Evolutionary conservation across 345 rosid genomes (phyloP).

Genomic region (Citrus hindsii): DNA sequence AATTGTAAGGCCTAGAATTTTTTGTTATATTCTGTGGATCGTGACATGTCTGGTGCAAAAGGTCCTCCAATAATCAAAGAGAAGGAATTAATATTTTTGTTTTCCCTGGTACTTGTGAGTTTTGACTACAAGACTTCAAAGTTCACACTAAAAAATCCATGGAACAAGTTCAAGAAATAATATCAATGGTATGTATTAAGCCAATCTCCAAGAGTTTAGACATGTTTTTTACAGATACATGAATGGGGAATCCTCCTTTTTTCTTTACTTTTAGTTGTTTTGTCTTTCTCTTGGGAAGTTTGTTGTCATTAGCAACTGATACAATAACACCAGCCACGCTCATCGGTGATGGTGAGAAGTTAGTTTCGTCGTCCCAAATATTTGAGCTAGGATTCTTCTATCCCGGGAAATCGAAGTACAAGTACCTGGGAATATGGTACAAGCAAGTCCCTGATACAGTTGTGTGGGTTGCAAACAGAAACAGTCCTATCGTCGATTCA

Average conservation of each 20-base stretch:
- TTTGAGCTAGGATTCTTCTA: slow-evolving; percentile 13
- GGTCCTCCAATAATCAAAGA: background rate
- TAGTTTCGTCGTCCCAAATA: background rate
- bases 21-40: background rate
- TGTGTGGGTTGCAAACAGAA: slow-evolving; percentile 11
- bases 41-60: background rate
- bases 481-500: background rate
- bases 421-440: slow-evolving; percentile 19
- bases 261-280: background rate
- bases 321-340: slow-evolving; percentile 2
- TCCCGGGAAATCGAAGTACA: background rate
- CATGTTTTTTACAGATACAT: background rate
- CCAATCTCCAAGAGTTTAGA: background rate
- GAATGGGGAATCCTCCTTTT: background rate
- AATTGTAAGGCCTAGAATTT: background rate
- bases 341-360: slow-evolving; percentile 16
- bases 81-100: background rate
- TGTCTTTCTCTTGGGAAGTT: background rate
- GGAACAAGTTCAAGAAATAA: background rate
- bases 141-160: background rate
- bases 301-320: background rate
- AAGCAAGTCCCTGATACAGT: background rate
- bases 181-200: too few relatives aligned
- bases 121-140: background rate
- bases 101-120: background rate